A percentile compares a stretch with the other conserved stretches of the same genome.
Evolutionary conservation across 371 early-diverging fungal genomes (phyloP).

Genomic region (Lichtheimia hyalospora): DNA sequence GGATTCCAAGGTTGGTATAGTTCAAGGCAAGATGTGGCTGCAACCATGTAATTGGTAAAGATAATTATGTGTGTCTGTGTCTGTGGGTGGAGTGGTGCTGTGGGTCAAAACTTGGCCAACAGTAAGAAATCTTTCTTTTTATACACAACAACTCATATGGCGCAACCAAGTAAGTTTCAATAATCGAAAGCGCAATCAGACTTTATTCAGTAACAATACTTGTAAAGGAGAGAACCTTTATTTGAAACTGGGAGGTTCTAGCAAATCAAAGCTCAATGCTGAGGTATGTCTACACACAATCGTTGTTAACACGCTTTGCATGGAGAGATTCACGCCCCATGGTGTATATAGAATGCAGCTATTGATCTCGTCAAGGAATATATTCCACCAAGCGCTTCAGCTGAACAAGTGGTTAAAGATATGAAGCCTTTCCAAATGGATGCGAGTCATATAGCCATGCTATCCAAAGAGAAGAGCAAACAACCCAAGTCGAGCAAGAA

Average conservation of each 20-base stretch:
- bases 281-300: background rate
- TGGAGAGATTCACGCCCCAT: background rate
- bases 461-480: conserved; percentile 1
- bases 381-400: background rate
- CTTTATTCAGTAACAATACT: too few relatives aligned
- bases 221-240: conserved; percentile 6
- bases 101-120: too few relatives aligned
- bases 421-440: conserved; percentile 15
- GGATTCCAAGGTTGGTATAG: too few relatives aligned
- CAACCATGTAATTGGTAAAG: too few relatives aligned
- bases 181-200: too few relatives aligned
- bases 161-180: too few relatives aligned
- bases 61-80: too few relatives aligned
- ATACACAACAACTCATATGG: too few relatives aligned
- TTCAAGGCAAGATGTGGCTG: too few relatives aligned
- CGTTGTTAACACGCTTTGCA: background rate
- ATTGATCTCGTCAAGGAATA: conserved; percentile 9
- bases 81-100: too few relatives aligned
- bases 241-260: background rate
- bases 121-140: too few relatives aligned
- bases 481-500: conserved; percentile 7
- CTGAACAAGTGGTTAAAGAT: conserved; percentile 7
- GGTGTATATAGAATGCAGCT: background rate
- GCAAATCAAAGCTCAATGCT: conserved; percentile 1
- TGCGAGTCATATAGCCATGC: background rate